Percentiles rank a stretch among this genome's conserved stretches.
These are phyloP conservation scores for Dryas integrifolia DNA, from an alignment of 331 rosid species.

Conservation along the genomic window DNA sequence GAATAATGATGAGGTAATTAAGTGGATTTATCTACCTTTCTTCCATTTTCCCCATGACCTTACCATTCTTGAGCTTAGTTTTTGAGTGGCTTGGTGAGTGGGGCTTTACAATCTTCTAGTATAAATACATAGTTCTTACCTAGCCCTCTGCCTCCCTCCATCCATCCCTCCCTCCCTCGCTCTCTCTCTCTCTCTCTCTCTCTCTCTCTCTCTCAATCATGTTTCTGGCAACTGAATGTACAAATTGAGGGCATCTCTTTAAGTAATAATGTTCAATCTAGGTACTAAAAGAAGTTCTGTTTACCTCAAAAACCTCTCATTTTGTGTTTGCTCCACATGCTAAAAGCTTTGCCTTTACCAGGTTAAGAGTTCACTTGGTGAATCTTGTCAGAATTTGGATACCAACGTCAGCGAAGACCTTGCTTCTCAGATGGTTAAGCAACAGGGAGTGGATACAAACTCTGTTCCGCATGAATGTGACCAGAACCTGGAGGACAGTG, in stretches of 20 bases:
- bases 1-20: slow-evolving; percentile 58
- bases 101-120: neutral
- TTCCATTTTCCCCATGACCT: neutral
- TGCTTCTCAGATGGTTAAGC: slow-evolving; percentile 41
- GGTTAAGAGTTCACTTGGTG: slow-evolving; percentile 43
- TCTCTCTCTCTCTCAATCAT: neutral
- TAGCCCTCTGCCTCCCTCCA: too few species aligned
- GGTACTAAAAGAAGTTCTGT: neutral
- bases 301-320: neutral
- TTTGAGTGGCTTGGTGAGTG: neutral
- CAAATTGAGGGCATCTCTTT: neutral
- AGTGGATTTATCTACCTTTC: neutral
- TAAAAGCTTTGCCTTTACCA: slow-evolving; percentile 30
- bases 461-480: slow-evolving; percentile 34
- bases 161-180: too few species aligned
- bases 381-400: slow-evolving; percentile 38
- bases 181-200: neutral
- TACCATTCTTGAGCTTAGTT: neutral
- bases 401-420: slow-evolving; percentile 30
- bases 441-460: slow-evolving; percentile 33
- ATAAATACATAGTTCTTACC: too few species aligned
- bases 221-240: neutral
- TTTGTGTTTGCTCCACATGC: slow-evolving; percentile 14
- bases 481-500: slow-evolving; percentile 32
- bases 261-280: neutral